Evolutionary conservation across 306 rosid species (phyloP).

Genomic region (Castanea sativa): DNA sequence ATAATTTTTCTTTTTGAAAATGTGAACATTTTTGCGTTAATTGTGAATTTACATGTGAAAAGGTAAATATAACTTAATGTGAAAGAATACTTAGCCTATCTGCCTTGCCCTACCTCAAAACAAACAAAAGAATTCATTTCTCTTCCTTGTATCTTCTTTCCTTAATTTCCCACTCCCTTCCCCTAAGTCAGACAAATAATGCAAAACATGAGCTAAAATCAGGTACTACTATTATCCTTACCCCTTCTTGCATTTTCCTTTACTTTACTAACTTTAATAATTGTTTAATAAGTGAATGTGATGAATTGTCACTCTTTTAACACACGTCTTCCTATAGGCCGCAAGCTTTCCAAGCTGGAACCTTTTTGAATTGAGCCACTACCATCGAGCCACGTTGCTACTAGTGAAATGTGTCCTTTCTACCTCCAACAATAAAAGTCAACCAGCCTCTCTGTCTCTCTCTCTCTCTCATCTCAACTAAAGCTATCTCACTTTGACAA

Average conservation of each 20-base stretch:
- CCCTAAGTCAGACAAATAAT: no score
- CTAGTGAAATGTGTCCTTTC: constrained; percentile 35
- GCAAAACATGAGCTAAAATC: no score
- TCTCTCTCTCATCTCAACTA: neutral
- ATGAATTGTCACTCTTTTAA: constrained; percentile 29
- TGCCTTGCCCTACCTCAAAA: no score
- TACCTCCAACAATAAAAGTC: constrained; percentile 39
- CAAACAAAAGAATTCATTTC: no score
- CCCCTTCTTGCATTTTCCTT: neutral
- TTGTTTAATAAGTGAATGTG: neutral
- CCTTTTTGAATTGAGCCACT: neutral
- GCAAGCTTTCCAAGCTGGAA: constrained; percentile 31
- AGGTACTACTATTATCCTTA: neutral
- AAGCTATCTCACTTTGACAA: constrained; percentile 33
- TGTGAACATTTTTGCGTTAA: accelerated
- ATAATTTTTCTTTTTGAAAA: no score
- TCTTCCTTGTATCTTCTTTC: no score
- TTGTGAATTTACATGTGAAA: no score
- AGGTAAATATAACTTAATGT: no score
- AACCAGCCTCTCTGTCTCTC: constrained; percentile 15
- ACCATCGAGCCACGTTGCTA: constrained; percentile 27
- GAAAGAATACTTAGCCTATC: no score
- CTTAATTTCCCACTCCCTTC: no score
- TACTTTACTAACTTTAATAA: neutral
- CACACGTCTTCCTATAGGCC: constrained; percentile 28